Base-by-base conservation (phyloP, 148 eudicot genomes). In the Silene latifolia region DNA sequence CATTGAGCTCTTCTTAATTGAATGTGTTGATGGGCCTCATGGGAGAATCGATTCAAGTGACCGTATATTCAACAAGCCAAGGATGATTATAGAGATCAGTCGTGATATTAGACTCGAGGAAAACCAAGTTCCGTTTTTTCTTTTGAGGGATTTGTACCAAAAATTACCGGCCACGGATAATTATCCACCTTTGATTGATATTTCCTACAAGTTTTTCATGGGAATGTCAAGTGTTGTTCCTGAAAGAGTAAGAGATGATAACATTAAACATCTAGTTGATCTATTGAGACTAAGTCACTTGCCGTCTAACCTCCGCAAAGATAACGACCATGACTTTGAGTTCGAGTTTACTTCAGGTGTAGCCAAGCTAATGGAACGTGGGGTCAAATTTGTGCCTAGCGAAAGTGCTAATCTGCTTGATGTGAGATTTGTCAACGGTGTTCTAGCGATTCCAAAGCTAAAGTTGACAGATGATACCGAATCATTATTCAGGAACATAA, bases 101-200 rank as follows among this genome's bases (percentile, higher is more conserved):
- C 74, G 74, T 4, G 82, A 79, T 42, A 59, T 79, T 21, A 13
- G 47, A 11, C 63, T 79, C 11, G 56, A 24, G 8, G 82, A 79
- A 42, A 79, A 74, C 27, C 82, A 79, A 24, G 21, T 79, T 19
- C 82, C 82, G 3, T 79, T 74, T 7, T 74, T 67, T 74, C 69
- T 74, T 27, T 70, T 79, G 6, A 23, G 15, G 21, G 68, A 73
- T 39, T 61, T 79, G 7, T 79, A 68, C 72, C 13, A 47, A 8
- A 20, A 21, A 68, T 23, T 23, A 68, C 13, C 15, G 3, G 27
- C 4, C 14, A 10, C 57, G 68, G 0, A 5, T 14, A 18, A 24
- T 24, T 11, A 25, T 4, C 68, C 68, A 0, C 18, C 68, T 64
- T 32, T 64, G 7, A 42, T 64, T 29, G 20, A 64, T 64, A 3